These are phyloP conservation scores for Tolypocladium nubicola DNA, from an alignment of 2,329 filamentous ascomycete species.

Conservation along the genomic window DNA sequence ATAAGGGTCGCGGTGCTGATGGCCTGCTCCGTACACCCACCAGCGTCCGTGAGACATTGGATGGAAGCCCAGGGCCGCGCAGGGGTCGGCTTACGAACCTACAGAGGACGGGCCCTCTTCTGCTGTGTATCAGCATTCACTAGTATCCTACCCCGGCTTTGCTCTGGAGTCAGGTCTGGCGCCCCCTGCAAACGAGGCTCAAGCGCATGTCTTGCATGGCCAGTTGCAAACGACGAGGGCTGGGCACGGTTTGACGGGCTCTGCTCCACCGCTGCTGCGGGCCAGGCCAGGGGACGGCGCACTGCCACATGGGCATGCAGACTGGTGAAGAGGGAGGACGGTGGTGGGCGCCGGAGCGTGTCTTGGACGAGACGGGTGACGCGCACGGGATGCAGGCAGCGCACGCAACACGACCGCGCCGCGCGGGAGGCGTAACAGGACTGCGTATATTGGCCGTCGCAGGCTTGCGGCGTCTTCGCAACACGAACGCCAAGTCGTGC, in stretches of 20 bases:
- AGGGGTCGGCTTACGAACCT: background rate
- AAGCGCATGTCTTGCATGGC: background rate
- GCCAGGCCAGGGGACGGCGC: background rate
- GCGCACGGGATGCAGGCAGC: background rate
- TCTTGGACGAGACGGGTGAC: background rate
- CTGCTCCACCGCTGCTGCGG: background rate
- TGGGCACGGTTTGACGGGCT: background rate
- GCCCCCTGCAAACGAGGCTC: background rate
- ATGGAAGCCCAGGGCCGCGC: background rate
- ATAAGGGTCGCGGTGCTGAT: background rate
- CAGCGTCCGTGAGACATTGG: background rate
- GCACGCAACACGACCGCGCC: background rate
- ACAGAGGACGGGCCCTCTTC: too few species aligned
- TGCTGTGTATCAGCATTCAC: too few species aligned
- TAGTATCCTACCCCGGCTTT: background rate
- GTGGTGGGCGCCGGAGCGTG: background rate
- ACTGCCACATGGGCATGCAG: background rate
- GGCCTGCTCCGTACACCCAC: background rate
- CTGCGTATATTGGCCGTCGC: background rate
- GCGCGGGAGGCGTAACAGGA: background rate
- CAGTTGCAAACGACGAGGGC: background rate
- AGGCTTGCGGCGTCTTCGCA: background rate
- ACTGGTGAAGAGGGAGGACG: background rate
- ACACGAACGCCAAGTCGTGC: background rate
- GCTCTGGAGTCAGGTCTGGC: background rate